Evolutionary conservation across 176 grass and related monocot species (phyloP), one percentile per base, ranked within the genome.

Genomic region (Carex pumila): DNA sequence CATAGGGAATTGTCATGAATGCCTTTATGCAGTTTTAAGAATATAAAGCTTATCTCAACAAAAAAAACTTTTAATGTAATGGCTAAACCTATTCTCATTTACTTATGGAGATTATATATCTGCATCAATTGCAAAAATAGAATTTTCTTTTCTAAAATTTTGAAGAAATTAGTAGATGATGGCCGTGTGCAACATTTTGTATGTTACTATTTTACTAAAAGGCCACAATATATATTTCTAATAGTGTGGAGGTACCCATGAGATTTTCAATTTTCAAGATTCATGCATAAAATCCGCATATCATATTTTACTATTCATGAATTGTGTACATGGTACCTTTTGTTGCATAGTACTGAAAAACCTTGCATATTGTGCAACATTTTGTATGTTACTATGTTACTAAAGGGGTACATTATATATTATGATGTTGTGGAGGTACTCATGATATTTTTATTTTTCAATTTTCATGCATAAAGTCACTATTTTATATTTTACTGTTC

Each of bases 211-310:
- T 7, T 71, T 43, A 71, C n/a, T 71, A 7, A 11, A 18, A 18
- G 37, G 18, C 37, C 9, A 68, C 8, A 12, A 39, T 69, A 69
- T 69, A 69, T 69, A n/a, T n/a, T 69, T 39, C 0, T 67, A 13
- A 34, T 62, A 7, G 7, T 45, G 41, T 45, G 41, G 41, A 45
- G 29, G 12, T 32, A 34, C 63, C 14, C 63, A 2, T 66, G 3
- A 32, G 14, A 66, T 22, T 98, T 98, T 82, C 82, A 95, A 14
- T 71, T 18, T 15, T 19, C 15, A 45, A 71, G 37, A 45, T 32
- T 32, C 32, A 32, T 32, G 32, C 32, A 32, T 32, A 2, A 32
- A 32, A 32, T 32, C 32, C 32, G 1, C 32, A 32, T 32, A 1
- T 1, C 2, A 1, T 32, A 32, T 32, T 32, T 32, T 32, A 32